Conservation (phyloP, 768 basidiomycete genomes). For the Chalciporus chontae region DNA sequence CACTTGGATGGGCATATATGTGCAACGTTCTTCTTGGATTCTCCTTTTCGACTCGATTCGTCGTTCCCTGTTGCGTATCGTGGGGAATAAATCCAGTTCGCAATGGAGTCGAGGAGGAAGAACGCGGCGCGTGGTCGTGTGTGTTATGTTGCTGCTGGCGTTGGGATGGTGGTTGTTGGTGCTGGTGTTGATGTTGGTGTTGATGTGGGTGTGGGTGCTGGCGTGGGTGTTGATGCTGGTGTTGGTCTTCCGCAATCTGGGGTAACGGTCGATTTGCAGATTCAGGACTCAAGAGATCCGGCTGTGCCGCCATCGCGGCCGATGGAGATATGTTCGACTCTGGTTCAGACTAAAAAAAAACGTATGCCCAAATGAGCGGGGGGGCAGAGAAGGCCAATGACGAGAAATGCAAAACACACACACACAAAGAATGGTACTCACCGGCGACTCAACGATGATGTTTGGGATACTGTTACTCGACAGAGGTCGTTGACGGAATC, state of each 20-base stretch:
- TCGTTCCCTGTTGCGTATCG: background rate
- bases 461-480: slow-evolving; percentile 38
- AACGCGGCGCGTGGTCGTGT: slow-evolving; percentile 6
- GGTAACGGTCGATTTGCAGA: slow-evolving; percentile 30
- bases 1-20: background rate
- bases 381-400: too few species aligned
- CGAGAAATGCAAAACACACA: background rate
- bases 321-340: slow-evolving; percentile 34
- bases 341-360: slow-evolving; percentile 43
- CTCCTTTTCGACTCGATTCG: background rate
- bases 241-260: slow-evolving; percentile 11
- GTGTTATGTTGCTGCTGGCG: slow-evolving; percentile 1
- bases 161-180: background rate
- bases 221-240: slow-evolving; percentile 1
- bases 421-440: slow-evolving; percentile 31
- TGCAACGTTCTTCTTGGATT: background rate
- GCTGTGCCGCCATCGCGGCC: slow-evolving; percentile 30
- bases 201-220: background rate
- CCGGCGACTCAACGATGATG: slow-evolving; percentile 47
- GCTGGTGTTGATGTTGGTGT: background rate
- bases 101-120: slow-evolving; percentile 6
- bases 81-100: slow-evolving; percentile 22
- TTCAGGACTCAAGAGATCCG: slow-evolving; percentile 44
- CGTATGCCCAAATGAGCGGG: background rate
- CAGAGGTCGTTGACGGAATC: slow-evolving; percentile 27